Conservation (phyloP, 1,284 basidiomycete species). For the Moesziomyces antarcticus region DNA sequence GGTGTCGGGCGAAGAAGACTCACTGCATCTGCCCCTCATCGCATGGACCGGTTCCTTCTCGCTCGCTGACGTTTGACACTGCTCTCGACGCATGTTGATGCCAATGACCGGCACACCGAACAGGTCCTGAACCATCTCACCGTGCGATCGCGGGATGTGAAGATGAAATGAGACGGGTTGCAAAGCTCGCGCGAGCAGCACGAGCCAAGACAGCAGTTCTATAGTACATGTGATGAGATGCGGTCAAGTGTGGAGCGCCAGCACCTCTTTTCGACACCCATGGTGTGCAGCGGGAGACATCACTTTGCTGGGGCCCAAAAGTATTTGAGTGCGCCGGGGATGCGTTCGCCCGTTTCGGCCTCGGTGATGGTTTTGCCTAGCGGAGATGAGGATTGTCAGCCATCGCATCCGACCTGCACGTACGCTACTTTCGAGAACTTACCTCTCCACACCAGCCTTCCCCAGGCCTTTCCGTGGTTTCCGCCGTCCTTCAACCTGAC, state of each 20-base stretch:
- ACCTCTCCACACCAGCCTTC: constrained; percentile 55
- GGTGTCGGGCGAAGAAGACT: too few relatives aligned
- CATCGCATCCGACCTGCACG: background rate
- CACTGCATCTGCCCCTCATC: too few relatives aligned
- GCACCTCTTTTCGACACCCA: background rate
- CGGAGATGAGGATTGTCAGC: background rate
- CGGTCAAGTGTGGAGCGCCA: too few relatives aligned
- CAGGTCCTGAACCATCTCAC: too few relatives aligned
- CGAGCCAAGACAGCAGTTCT: background rate
- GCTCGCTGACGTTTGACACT: too few relatives aligned
- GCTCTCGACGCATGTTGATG: too few relatives aligned
- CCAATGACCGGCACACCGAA: too few relatives aligned
- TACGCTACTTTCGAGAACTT: constrained; percentile 8
- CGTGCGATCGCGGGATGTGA: too few relatives aligned
- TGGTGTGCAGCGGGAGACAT: background rate
- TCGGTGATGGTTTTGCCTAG: constrained; percentile 48
- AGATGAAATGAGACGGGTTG: too few relatives aligned
- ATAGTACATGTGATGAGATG: background rate
- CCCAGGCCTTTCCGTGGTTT: constrained; percentile 57
- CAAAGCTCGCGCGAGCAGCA: too few relatives aligned
- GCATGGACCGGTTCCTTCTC: too few relatives aligned
- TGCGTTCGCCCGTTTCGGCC: constrained; percentile 31
- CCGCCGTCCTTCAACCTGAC: constrained; percentile 52
- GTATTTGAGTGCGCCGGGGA: constrained; percentile 53
- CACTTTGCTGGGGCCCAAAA: constrained; percentile 38